A percentile compares a stretch with the other conserved stretches of the same genome.
Conservation (phyloP, 2,329 filamentous ascomycete species). For the Elsinoe fawcettii region DNA sequence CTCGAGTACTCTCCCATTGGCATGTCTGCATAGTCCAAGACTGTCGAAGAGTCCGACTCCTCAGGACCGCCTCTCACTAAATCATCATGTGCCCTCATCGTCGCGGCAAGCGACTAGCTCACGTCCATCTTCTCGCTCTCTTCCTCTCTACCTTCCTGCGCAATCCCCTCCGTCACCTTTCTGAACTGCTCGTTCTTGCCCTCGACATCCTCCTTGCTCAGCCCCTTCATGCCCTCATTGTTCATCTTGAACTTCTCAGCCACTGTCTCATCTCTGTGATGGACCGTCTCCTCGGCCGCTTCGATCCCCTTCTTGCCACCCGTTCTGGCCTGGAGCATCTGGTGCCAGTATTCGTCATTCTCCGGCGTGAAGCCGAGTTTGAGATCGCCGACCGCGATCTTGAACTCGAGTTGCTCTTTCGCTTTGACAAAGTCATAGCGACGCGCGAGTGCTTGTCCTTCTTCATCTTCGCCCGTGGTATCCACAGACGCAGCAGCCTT, state of each 20-base stretch:
- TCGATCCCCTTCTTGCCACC: conserved; percentile 30
- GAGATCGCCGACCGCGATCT: conserved; percentile 39
- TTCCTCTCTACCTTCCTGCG: conserved; percentile 17
- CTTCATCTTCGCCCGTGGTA: conserved; percentile 9
- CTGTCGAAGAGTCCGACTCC: too few species aligned
- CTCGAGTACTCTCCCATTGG: too few species aligned
- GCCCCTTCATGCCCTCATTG: conserved; percentile 40
- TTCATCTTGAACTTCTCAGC: conserved; percentile 39
- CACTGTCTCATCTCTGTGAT: conserved; percentile 30
- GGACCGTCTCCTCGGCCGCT: conserved; percentile 29
- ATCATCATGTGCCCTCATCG: not conserved
- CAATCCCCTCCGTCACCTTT: conserved; percentile 20
- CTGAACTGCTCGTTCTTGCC: conserved; percentile 31
- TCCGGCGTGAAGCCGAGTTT: conserved; percentile 35
- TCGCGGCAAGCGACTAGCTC: conserved; percentile 20
- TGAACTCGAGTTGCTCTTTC: conserved; percentile 38
- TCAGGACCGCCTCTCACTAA: not conserved
- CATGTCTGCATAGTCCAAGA: too few species aligned
- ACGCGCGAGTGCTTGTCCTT: conserved; percentile 17
- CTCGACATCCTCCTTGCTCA: conserved; percentile 41
- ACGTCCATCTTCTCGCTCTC: conserved; percentile 20
- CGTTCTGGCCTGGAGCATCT: conserved; percentile 29
- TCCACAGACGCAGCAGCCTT: conserved; percentile 28
- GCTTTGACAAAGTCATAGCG: conserved; percentile 26
- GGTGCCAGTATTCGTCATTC: conserved; percentile 37